Evolutionary conservation across 2,329 filamentous ascomycete genomes (phyloP).

Genomic region (Talaromyces sp.): DNA sequence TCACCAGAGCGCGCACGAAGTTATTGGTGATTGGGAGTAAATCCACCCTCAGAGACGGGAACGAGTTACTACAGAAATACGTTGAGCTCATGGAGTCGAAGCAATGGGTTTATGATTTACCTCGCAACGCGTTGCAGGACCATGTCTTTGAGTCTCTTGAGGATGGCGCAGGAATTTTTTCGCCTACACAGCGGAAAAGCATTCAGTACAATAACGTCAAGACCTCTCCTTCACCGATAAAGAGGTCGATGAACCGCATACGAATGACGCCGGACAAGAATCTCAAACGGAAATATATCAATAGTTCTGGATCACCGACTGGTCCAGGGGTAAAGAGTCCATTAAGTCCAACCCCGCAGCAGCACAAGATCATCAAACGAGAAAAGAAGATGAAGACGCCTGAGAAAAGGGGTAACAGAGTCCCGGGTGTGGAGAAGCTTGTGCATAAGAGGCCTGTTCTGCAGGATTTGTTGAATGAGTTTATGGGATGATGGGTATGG

Average conservation of each 20-base stretch:
- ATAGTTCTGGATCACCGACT: not conserved
- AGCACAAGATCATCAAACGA: conserved; percentile 32
- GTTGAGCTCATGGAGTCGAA: conserved; percentile 71
- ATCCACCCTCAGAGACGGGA: conserved; percentile 64
- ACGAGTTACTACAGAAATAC: conserved; percentile 74
- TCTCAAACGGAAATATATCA: conserved; percentile 23
- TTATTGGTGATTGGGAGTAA: conserved; percentile 81
- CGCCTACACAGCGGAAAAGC: conserved; percentile 24
- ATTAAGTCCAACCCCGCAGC: conserved; percentile 31
- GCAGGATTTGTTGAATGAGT: conserved; percentile 73
- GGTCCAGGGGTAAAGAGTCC: conserved; percentile 23
- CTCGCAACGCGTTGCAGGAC: conserved; percentile 58
- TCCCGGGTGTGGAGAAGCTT: conserved; percentile 49
- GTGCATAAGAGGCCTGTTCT: conserved; percentile 66
- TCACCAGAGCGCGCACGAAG: conserved; percentile 90
- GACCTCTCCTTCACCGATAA: conserved; percentile 1
- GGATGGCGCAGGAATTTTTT: not conserved
- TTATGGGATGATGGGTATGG: conserved; percentile 28
- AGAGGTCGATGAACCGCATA: conserved; percentile 15
- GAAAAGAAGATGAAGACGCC: conserved; percentile 48
- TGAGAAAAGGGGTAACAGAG: conserved; percentile 59
- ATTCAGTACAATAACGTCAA: conserved; percentile 13
- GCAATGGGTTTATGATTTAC: conserved; percentile 77
- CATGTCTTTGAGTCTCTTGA: conserved; percentile 61
- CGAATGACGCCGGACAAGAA: conserved; percentile 16